Evolutionary conservation across 2,329 filamentous ascomycete species (phyloP), one percentile per base, ranked within the genome.

Genomic region (Chaetothyriales sp.): DNA sequence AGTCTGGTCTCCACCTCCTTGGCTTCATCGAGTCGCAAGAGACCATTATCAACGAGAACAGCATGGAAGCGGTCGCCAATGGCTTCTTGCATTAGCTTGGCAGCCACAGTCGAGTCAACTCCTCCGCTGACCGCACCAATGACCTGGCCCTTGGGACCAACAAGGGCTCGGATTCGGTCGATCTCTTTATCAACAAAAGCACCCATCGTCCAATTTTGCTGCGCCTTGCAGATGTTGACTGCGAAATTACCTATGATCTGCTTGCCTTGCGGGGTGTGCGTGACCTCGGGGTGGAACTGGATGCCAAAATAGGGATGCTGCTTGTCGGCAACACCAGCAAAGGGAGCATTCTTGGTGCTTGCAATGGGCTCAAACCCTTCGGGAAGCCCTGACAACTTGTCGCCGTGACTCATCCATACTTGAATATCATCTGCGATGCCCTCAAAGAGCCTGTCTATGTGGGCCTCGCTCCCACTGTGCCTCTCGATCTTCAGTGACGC

Each of bases 221-320:
- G 69, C 3, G 84, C 86, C 26, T 79, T 76, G 68, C 89, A 96
- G 56, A 96, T 93, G 18, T 77, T 74, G 52, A 94, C 75, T 10
- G 80, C 81, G 63, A 95, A 96, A 74, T 96, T 96, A 63, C 76
- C 70, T 44, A 95, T 73, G 4, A 95, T 63, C 25, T 83, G 72
- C 8, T 65, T 82, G 32, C 89, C 88, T 51, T 76, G 73, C 7
- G 78, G 74, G 0, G 84, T 88, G 63, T 86, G 80, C 12, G 77
- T 81, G 50, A 95, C 77, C 65, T 95, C 89, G 1, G 89, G 88
- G 66, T 95, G 89, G 66, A 95, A 90, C 64, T 95, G 89, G 46
- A 95, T 78, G 50, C 84, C 86, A 62, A 81, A 94, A 59, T 86
- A 81, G 22, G 81, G 80, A 70, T 70, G 65, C 18, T 57, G 58